Base-by-base conservation (phyloP, 2,329 filamentous ascomycete genomes). In the Nemania diffusa region DNA sequence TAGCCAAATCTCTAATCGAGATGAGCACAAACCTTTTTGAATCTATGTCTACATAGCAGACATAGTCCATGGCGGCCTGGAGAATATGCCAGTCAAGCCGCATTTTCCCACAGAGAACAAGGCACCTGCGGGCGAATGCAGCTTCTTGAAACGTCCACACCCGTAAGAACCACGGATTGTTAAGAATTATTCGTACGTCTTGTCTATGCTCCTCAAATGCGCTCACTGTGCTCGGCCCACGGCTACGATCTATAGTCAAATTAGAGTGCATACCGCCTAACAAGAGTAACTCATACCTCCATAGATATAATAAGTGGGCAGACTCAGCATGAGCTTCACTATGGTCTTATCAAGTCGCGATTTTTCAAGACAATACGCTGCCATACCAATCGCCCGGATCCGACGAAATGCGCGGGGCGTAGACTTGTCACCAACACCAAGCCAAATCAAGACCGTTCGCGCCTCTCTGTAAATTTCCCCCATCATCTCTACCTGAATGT, bases 71-170 rank as follows among this genome's bases (percentile, higher is more conserved):
- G n/a, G 27, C 26, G 6, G 5, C 17, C 2, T 3, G 3, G 7
- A 42, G 27, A 9, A 29, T n/a, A n/a, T 24, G 1, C 53, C 34
- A 42, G 11, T 20, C 11, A 20, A 44, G 20, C 34, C 27, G 20
- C 22, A 29, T 44, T 13, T 42, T 42, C 3, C 53, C 34, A 29
- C 53, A 57, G 3, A 42, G 32, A 11, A 57, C 20, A 20, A 42
- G 5, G 7, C 34, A 42, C 5, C 27, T 20, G 22, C 53, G 34
- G 20, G 53, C 53, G 32, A 20, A 44, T 17, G 2, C 53, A 5
- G 13, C 5, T 44, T 57, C 53, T 44, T 57, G 53, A 17, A 57
- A 7, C 15, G 53, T 57, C 53, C 53, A 57, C 42, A 29, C 53
- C 15, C 53, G 53, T 4, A 11, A 42, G 53, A 57, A 57, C 53